Evolutionary conservation across 2,329 filamentous ascomycete species (phyloP).

Genomic region (Ceratocystis albifundus): DNA sequence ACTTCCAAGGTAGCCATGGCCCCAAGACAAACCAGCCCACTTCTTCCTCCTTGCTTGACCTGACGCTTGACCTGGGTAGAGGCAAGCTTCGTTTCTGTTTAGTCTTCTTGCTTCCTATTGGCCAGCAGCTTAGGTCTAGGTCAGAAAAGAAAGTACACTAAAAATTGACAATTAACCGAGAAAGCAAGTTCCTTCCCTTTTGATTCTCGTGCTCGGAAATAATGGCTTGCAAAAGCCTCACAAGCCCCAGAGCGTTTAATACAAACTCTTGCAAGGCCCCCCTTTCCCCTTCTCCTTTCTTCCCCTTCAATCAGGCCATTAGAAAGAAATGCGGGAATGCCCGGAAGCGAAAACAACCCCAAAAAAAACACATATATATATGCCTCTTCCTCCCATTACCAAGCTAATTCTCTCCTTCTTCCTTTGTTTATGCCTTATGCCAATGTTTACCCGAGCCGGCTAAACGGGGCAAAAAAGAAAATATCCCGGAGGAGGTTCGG

Average conservation of each 20-base stretch:
- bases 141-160: neutral
- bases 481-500: constrained; percentile 1
- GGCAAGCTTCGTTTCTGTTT: neutral
- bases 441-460: neutral
- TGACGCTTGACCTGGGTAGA: too few species aligned
- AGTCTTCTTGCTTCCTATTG: neutral
- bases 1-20: neutral
- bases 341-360: neutral
- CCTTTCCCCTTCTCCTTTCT: neutral
- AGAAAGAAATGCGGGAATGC: neutral
- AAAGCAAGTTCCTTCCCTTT: neutral
- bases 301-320: neutral
- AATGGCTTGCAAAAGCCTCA: too few species aligned
- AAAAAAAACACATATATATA: too few species aligned
- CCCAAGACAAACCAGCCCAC: neutral
- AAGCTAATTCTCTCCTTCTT: neutral
- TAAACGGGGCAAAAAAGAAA: constrained; percentile 2
- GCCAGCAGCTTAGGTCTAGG: neutral
- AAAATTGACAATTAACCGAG: neutral
- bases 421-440: constrained; percentile 4
- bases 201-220: neutral
- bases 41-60: too few species aligned
- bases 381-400: too few species aligned
- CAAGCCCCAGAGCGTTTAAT: too few species aligned
- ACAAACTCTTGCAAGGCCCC: neutral